Percentiles rank a stretch among this genome's conserved stretches.
phyloP scores from a whole-genome alignment of 2,329 filamentous ascomycete genomes.

The Fusarium sp. region DNA sequence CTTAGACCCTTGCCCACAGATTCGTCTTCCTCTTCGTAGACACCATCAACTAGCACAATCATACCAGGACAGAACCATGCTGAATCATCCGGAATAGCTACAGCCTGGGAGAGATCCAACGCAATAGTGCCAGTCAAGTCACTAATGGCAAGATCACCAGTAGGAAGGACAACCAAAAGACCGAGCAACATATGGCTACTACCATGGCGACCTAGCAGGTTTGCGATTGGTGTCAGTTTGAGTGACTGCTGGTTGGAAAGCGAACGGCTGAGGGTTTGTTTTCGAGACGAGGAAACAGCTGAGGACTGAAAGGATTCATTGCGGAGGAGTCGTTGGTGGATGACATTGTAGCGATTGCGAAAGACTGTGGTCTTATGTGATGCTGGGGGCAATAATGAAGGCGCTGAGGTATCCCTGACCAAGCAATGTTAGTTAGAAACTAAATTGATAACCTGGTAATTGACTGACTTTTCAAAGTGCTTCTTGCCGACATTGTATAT shows the following conservation, averaged over 20 bases:
- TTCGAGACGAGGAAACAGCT: conserved; percentile 73
- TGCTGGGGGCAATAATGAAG: conserved; percentile 80
- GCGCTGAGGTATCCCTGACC: conserved; percentile 69
- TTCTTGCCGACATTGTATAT: conserved; percentile 85
- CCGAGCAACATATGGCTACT: conserved; percentile 89
- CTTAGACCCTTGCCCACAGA: conserved; percentile 77
- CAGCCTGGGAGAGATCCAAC: conserved; percentile 84
- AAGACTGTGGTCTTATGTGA: conserved; percentile 88
- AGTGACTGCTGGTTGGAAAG: conserved; percentile 77
- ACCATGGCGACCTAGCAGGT: conserved; percentile 82
- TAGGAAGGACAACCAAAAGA: conserved; percentile 83
- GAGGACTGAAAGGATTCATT: conserved; percentile 94
- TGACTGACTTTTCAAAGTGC: conserved; percentile 81
- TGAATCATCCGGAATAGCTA: conserved; percentile 84
- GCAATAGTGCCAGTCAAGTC: conserved; percentile 91
- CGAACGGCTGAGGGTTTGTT: conserved; percentile 68
- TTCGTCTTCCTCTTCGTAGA: conserved; percentile 94
- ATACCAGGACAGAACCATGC: conserved; percentile 96
- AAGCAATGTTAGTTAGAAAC: conserved; percentile 36
- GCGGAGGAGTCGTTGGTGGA: conserved; percentile 90
- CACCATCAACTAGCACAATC: conserved; percentile 93
- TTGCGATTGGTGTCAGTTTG: conserved; percentile 88
- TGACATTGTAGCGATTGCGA: conserved; percentile 89
- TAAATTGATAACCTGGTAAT: neutral
- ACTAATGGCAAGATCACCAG: conserved; percentile 83